phyloP scores from a whole-genome alignment of 805 yeast species.

The Debaryomyces maramus region DNA sequence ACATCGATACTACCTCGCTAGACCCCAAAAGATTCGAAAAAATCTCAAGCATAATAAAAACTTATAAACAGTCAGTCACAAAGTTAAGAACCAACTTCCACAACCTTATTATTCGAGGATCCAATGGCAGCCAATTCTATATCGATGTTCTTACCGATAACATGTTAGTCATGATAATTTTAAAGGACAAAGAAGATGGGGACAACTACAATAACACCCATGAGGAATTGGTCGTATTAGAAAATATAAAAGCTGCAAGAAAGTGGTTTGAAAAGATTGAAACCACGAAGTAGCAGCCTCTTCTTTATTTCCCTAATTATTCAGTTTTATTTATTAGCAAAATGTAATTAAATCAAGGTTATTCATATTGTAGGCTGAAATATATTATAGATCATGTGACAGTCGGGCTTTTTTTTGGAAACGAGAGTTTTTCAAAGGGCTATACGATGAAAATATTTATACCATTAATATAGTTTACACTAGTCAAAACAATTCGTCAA shows the following conservation, averaged over 20 bases:
- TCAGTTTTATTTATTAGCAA: not conserved
- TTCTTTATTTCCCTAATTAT: no score
- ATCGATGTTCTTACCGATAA: conserved; percentile 60
- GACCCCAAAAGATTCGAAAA: conserved; percentile 95
- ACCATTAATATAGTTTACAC: not conserved
- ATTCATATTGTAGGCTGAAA: not conserved
- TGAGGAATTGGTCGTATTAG: conserved; percentile 50
- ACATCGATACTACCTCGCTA: conserved; percentile 23
- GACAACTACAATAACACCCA: conserved; percentile 25
- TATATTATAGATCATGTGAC: not conserved
- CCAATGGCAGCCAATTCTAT: conserved; percentile 44
- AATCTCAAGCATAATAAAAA: conserved; percentile 89
- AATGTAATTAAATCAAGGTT: not conserved
- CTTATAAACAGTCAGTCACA: conserved; percentile 88
- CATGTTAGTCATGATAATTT: conserved; percentile 60
- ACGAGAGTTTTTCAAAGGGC: not conserved
- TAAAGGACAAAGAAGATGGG: conserved; percentile 39
- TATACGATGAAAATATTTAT: conserved; percentile 1
- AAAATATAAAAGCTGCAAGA: conserved; percentile 58
- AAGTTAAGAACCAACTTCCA: conserved; percentile 84
- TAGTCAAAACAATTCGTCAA: not conserved
- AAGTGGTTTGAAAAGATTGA: conserved; percentile 52
- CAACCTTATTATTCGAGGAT: conserved; percentile 68
- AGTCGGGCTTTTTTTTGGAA: not conserved
- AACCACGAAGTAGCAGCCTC: conserved; percentile 10